Percentiles rank a stretch among this genome's conserved stretches.
Evolutionary conservation across 2,329 filamentous ascomycete species (phyloP).

Genomic region (Akanthomyces dipterigenus): DNA sequence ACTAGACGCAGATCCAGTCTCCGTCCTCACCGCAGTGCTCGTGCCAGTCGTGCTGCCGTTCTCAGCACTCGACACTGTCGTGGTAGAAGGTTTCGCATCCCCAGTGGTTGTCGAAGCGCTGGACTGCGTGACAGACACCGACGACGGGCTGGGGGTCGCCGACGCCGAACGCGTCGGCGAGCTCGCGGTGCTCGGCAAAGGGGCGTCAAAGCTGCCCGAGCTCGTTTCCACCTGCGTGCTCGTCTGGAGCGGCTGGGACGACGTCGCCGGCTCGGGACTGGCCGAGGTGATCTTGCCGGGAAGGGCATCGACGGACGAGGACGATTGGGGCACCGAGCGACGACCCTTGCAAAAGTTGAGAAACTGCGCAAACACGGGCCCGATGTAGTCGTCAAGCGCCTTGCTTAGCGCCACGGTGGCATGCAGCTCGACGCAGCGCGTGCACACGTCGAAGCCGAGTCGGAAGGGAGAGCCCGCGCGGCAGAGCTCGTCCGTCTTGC

Average conservation of each 20-base stretch:
- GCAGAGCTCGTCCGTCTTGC: conserved; percentile 45
- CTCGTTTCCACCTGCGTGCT: conserved; percentile 21
- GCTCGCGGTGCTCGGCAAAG: background rate
- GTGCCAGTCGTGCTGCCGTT: background rate
- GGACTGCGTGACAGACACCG: background rate
- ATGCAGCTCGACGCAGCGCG: conserved; percentile 31
- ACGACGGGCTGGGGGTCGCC: background rate
- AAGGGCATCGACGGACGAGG: background rate
- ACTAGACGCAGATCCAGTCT: too few species aligned
- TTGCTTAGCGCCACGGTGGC: conserved; percentile 20
- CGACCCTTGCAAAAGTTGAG: conserved; percentile 36
- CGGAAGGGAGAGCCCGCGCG: conserved; percentile 33
- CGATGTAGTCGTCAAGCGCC: conserved; percentile 28
- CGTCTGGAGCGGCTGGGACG: conserved; percentile 18
- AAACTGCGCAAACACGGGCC: conserved; percentile 36
- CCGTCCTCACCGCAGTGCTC: background rate
- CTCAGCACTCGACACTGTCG: background rate
- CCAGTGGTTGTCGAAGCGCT: background rate
- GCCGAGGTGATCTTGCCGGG: conserved; percentile 2
- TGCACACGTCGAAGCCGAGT: conserved; percentile 30
- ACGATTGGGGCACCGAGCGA: conserved; percentile 13
- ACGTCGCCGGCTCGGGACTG: conserved; percentile 21
- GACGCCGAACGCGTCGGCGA: background rate
- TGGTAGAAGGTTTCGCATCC: background rate
- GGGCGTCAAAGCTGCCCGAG: conserved; percentile 15